Base-by-base conservation (phyloP, 345 rosid species). In the Abelmoschus esculentus region DNA sequence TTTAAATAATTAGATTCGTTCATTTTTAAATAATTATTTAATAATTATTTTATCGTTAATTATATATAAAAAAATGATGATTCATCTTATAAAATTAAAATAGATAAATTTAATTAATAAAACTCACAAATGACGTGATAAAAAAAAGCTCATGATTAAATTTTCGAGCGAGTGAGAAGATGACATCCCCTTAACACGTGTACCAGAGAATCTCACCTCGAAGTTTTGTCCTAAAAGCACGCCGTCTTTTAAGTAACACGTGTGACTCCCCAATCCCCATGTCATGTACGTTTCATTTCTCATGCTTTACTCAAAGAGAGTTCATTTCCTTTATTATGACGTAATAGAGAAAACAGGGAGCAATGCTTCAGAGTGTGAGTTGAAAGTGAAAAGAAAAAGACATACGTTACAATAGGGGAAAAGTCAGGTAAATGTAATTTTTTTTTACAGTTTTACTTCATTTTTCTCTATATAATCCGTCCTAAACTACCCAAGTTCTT, bases 331-430 rank as follows among this genome's bases (percentile, higher is more conserved):
- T 15, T 0, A 2, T 18, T n/a, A 52, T 52, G n/a, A 52, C 55
- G 5, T 14, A 14, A 47, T 5, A 3, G 4, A 5, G 36, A 32
- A 38, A 38, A 0, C 9, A 38, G 42, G 42, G 42, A 38, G 42
- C 42, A 38, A 38, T 38, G 42, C 42, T 38, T 38, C 42, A 7
- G 42, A 7, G 42, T 38, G 7, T 29, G 32, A 29, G 32, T 3
- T 38, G 42, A 55, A 7, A 55, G 59, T 58, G 63, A 57, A 38
- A 55, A 38, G 60, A 38, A 9, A 38, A 38, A 38, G 42, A 76
- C 67, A 73, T 38, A 79, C 71, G 72, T 78, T 81, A 66, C 80
- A 78, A 78, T 69, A 71, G 59, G 42, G 71, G 68, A 75, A 70
- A 68, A 47, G 75, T 47, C 72, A 36, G 19, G n/a, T 10, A 36